phyloP scores from a whole-genome alignment of 1,139 yeast genomes.

The Magnusiomyces clavatus region DNA sequence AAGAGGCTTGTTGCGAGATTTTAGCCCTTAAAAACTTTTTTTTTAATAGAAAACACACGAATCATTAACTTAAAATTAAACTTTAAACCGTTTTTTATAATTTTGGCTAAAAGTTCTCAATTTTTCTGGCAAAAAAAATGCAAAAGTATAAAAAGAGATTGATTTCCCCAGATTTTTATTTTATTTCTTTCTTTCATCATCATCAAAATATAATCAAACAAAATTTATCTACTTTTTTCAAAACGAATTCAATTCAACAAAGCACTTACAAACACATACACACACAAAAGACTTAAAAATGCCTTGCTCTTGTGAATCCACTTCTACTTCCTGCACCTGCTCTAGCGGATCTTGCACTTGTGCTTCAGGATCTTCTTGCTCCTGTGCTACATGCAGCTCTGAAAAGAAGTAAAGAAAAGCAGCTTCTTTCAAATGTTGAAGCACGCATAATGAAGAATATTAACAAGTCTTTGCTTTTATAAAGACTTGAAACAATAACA shows the following conservation, averaged over 20 bases:
- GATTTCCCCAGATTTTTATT: neutral
- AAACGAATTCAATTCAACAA: neutral
- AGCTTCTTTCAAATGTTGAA: neutral
- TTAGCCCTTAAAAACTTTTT: no score
- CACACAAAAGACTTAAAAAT: neutral
- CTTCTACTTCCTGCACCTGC: neutral
- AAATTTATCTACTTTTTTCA: neutral
- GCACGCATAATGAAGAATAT: no score
- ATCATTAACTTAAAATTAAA: no score
- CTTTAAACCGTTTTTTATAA: no score
- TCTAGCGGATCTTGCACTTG: neutral
- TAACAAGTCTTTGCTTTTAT: no score
- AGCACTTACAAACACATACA: neutral
- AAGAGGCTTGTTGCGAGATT: no score
- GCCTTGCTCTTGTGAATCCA: conserved; percentile 1
- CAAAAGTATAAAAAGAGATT: neutral
- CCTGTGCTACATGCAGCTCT: neutral
- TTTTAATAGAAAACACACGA: no score
- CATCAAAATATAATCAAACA: neutral
- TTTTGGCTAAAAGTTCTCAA: no score
- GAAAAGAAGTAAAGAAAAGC: conserved; percentile 1
- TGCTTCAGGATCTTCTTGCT: neutral
- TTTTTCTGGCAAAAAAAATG: neutral
- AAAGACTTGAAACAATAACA: no score
- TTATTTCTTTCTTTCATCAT: neutral